Percentiles rank a stretch among this genome's conserved stretches.
Conservation (phyloP, 2,329 filamentous ascomycete genomes). For the Alternaria metachromatica region DNA sequence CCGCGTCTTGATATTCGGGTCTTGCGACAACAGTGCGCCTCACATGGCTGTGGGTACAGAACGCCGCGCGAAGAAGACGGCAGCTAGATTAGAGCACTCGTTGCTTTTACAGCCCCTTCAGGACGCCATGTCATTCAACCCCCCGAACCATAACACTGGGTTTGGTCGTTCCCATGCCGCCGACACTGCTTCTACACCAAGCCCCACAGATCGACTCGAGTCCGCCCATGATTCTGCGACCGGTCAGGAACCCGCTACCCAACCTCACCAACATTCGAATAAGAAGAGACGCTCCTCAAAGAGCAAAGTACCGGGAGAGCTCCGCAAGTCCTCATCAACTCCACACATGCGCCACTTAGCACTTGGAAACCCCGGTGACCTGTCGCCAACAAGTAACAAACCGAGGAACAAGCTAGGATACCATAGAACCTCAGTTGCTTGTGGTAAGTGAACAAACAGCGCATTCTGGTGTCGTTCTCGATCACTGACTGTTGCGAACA, state of each 20-base stretch:
- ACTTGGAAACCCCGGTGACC: conserved; percentile 46
- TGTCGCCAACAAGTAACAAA: conserved; percentile 65
- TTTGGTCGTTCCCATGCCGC: conserved; percentile 30
- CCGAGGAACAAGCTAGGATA: conserved; percentile 93
- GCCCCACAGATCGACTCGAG: conserved; percentile 29
- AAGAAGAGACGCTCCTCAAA: conserved; percentile 51
- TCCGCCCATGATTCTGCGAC: conserved; percentile 24
- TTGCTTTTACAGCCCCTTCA: conserved; percentile 40
- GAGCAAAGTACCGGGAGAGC: conserved; percentile 47
- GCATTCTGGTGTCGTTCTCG: background rate
- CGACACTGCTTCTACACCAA: conserved; percentile 30
- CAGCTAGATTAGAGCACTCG: conserved; percentile 41
- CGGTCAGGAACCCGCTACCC: conserved; percentile 23
- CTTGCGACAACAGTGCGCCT: conserved; percentile 39
- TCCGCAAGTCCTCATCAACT: conserved; percentile 55
- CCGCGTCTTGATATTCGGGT: conserved; percentile 30
- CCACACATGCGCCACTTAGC: conserved; percentile 55
- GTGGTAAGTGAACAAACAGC: conserved; percentile 71
- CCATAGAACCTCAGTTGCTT: conserved; percentile 92
- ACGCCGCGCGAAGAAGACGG: conserved; percentile 44
- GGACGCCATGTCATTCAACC: conserved; percentile 47
- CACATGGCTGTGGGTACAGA: conserved; percentile 50
- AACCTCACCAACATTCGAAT: conserved; percentile 31
- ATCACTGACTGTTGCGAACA: conserved; percentile 50
- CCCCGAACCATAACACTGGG: conserved; percentile 36